phyloP scores from a whole-genome alignment of 1,139 yeast species.

The Yamadazyma triangularis region DNA sequence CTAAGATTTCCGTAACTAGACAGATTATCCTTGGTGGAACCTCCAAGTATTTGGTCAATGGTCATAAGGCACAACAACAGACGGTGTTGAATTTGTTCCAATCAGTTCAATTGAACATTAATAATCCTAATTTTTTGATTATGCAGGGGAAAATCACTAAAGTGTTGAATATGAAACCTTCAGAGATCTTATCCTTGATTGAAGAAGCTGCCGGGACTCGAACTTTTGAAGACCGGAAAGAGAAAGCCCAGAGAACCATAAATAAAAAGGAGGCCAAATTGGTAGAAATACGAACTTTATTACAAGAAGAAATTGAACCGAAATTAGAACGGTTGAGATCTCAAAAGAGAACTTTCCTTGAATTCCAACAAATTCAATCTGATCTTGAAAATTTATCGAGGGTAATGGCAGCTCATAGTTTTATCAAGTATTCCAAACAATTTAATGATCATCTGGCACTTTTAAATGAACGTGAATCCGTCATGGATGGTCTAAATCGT shows the following conservation, averaged over 20 bases:
- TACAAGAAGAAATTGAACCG: conserved; percentile 89
- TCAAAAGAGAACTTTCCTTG: conserved; percentile 80
- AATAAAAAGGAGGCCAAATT: conserved; percentile 84
- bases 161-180: conserved; percentile 92
- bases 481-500: conserved; percentile 30
- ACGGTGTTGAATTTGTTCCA: conserved; percentile 88
- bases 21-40: conserved; percentile 90
- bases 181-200: conserved; percentile 81
- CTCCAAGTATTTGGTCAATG: conserved; percentile 88
- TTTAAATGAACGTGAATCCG: conserved; percentile 31
- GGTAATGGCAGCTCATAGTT: conserved; percentile 78
- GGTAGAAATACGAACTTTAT: conserved; percentile 65
- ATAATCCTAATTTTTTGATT: conserved; percentile 92
- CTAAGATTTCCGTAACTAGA: conserved; percentile 86
- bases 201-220: conserved; percentile 99
- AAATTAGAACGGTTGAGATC: conserved; percentile 75
- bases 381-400: conserved; percentile 74
- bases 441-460: conserved; percentile 38
- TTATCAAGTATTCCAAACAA: conserved; percentile 37
- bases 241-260: conserved; percentile 89
- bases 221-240: conserved; percentile 90
- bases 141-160: conserved; percentile 99
- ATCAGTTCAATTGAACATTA: conserved; percentile 90
- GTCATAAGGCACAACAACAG: conserved; percentile 94
- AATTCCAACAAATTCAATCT: conserved; percentile 79